A percentile compares a stretch with the other conserved stretches of the same genome.
Evolutionary conservation across 2,329 filamentous ascomycete genomes (phyloP).

Genomic region (Drechslera avenae): DNA sequence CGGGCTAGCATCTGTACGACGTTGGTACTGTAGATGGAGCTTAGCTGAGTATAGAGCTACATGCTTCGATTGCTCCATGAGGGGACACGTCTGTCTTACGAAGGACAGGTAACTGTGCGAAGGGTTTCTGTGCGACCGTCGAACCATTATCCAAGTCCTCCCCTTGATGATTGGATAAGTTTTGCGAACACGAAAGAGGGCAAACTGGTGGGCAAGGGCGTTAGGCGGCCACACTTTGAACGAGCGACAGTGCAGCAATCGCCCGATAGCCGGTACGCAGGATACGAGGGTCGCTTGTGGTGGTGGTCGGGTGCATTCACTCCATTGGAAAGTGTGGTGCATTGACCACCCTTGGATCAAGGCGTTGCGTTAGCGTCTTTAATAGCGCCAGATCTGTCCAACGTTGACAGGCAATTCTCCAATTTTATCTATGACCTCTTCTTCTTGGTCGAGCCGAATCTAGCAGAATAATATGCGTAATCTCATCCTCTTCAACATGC

Average conservation of each 20-base stretch:
- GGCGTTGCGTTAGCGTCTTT: not conserved
- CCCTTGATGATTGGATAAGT: not conserved
- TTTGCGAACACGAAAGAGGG: conserved; percentile 4
- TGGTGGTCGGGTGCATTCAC: conserved; percentile 17
- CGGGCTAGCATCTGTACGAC: not conserved
- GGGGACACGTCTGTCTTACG: not conserved
- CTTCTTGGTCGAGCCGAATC: not conserved
- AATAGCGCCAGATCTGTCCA: not conserved
- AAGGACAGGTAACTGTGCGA: not conserved
- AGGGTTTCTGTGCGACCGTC: not conserved
- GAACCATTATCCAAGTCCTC: not conserved
- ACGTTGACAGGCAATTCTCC: not conserved
- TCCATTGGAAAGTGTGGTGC: not conserved
- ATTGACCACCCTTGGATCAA: conserved; percentile 8
- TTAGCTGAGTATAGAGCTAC: not conserved
- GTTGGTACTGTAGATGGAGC: not conserved
- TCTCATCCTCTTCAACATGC: not conserved
- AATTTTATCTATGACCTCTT: not conserved
- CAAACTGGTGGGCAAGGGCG: not conserved
- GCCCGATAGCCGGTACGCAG: not conserved
- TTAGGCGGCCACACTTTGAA: not conserved
- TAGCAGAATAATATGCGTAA: not conserved
- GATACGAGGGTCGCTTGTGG: not conserved
- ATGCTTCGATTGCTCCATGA: not conserved
- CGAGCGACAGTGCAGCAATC: not conserved